Evolutionary conservation across 1,284 basidiomycete species (phyloP), one percentile per base, ranked within the genome.

Genomic region (Puccinia horiana): DNA sequence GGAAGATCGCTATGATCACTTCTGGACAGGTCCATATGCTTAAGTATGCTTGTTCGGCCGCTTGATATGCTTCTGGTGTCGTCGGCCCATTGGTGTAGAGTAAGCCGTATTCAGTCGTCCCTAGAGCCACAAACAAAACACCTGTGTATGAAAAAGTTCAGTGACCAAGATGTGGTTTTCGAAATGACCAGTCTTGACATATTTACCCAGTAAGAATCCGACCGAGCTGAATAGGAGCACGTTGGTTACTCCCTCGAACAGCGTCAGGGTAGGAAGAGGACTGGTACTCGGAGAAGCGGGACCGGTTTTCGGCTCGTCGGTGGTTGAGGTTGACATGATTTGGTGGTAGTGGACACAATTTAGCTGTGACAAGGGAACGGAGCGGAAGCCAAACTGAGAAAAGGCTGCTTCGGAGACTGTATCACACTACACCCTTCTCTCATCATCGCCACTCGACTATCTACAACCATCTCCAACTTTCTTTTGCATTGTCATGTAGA

Each of bases 1-100:
- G 79, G 47, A 81, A 74, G 26, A 74, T 40, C 18, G 79, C 79
- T 44, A 65, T 81, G n/a, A 81, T 18, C 16, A 29, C 70, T 18
- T 74, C 20, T 35, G 70, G 70, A 74, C 37, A 63, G 5, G 79
- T 81, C 79, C 79, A 81, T 6, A 81, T 18, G 35, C 40, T 63
- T 2, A 81, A 29, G 63, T 81, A 81, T 37, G 47, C 61, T 9
- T 81, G 58, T 47, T 81, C 79, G 9, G 70, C 79, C 9, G 42
- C 47, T 23, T 74, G 44, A 65, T 74, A 81, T 5, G 79, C 79
- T 11, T 81, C 79, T 18, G 40, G 42, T 26, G 79, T 65, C n/a
- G 79, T 49, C 5, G 69, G 40, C 49, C 20, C 40, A 26, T 42
- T 23, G 18, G 79, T 61, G 58, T 81, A 81, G 20, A 81, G 29